Evolutionary conservation across 2,329 filamentous ascomycete genomes (phyloP).

Genomic region (Colletotrichum sp.): DNA sequence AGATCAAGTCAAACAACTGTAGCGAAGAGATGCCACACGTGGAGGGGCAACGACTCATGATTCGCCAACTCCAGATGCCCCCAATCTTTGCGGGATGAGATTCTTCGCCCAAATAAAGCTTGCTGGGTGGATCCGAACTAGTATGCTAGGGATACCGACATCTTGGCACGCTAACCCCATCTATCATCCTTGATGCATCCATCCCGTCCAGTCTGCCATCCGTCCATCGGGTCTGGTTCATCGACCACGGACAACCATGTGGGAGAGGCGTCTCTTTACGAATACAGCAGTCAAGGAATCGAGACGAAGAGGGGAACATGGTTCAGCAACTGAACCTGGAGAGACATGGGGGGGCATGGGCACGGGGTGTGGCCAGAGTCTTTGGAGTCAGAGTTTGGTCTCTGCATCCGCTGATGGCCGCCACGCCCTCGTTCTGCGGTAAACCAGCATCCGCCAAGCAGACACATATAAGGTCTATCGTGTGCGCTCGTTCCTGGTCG

Average conservation of each 20-base stretch:
- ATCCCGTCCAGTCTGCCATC: not conserved
- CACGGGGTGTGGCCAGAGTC: not conserved
- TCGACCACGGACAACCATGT: not conserved
- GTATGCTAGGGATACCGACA: constrained; percentile 19
- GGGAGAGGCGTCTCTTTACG: not conserved
- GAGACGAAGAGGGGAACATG: not conserved
- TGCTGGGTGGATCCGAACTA: not conserved
- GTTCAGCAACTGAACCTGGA: not conserved
- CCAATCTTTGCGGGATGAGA: constrained; percentile 3
- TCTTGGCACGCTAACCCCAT: constrained; percentile 19
- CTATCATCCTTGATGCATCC: not conserved
- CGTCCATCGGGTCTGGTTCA: not conserved
- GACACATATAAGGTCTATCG: constrained; percentile 15
- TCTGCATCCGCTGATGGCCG: not conserved
- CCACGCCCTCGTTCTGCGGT: not conserved
- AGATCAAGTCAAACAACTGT: not conserved
- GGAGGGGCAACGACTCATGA: not conserved
- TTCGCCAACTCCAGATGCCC: constrained; percentile 6
- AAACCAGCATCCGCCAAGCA: not conserved
- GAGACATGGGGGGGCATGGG: not conserved
- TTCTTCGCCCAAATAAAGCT: constrained; percentile 14
- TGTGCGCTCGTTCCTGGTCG: not conserved
- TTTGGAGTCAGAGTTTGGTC: not conserved
- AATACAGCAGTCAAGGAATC: not conserved
- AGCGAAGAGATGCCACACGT: constrained; percentile 16